Evolutionary conservation across 2,329 filamentous ascomycete genomes (phyloP).

Genomic region (Beauveria pseudobassiana): DNA sequence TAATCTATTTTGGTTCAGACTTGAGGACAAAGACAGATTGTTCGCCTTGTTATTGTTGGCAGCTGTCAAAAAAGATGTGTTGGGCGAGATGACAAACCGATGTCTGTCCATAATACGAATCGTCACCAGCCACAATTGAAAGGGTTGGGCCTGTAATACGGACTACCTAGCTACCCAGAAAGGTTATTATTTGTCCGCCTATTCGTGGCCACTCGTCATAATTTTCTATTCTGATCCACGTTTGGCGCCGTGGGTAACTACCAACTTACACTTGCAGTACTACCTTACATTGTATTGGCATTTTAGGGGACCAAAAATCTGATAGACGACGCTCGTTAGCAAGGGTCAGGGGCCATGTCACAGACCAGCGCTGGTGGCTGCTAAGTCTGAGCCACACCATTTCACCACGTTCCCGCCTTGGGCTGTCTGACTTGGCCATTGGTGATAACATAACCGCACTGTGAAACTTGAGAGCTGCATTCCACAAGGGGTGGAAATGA

Average conservation of each 20-base stretch:
- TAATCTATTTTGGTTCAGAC: neutral
- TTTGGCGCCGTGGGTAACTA: neutral
- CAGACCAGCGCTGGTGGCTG: neutral
- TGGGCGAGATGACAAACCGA: neutral
- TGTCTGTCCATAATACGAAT: neutral
- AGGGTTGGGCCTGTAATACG: neutral
- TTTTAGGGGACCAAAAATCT: neutral
- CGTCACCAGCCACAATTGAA: slow-evolving; percentile 5
- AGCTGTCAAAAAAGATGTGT: neutral
- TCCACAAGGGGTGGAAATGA: neutral
- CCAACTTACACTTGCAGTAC: neutral
- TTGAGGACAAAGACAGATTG: neutral
- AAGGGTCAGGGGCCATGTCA: neutral
- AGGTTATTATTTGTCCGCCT: neutral
- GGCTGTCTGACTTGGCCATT: neutral
- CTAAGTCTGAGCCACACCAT: slow-evolving; percentile 10
- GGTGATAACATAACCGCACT: neutral
- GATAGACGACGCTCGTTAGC: too few species aligned
- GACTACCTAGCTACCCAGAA: neutral
- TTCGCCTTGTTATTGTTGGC: neutral
- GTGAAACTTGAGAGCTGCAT: neutral
- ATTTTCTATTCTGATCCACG: neutral
- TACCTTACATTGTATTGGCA: too few species aligned
- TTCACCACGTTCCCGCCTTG: slow-evolving; percentile 8
- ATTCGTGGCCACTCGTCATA: neutral